Conservation (phyloP, 768 basidiomycete species). For the Tricholoma furcatifolium region DNA sequence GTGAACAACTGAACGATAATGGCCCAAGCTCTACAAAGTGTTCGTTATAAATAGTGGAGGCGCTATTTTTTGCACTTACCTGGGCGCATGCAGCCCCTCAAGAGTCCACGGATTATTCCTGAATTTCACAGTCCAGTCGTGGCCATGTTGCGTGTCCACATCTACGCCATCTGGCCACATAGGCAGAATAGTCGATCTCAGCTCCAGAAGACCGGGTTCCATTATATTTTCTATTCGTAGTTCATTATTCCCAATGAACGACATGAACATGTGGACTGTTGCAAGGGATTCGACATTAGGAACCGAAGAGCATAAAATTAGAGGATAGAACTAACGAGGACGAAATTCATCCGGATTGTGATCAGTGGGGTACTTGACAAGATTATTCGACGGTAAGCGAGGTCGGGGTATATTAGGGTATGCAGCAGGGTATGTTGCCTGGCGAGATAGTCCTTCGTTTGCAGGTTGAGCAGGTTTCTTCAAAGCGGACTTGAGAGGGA, state of each 20-base stretch:
- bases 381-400: conserved; percentile 4
- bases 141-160: conserved; percentile 38
- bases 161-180: conserved; percentile 71
- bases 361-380: conserved; percentile 9
- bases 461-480: conserved; percentile 40
- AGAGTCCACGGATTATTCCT: conserved; percentile 67
- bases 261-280: conserved; percentile 71
- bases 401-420: conserved; percentile 11
- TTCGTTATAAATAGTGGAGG: conserved; percentile 4
- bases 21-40: conserved; percentile 47
- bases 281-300: conserved; percentile 8
- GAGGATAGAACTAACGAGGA: conserved; percentile 27
- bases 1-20: conserved; percentile 62
- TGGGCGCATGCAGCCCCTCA: conserved; percentile 48
- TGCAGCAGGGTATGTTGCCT: conserved; percentile 20
- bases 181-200: conserved; percentile 53
- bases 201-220: conserved; percentile 52
- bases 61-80: conserved; percentile 36
- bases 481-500: conserved; percentile 55
- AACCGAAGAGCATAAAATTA: conserved; percentile 1
- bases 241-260: conserved; percentile 65
- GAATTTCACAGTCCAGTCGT: conserved; percentile 64
- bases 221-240: conserved; percentile 55
- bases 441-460: conserved; percentile 22
- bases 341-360: conserved; percentile 23